A percentile compares a stretch with the other conserved stretches of the same genome.
These are phyloP conservation scores for Didymosphaeria variabile DNA, from an alignment of 2,329 filamentous ascomycete species.

Conservation along the genomic window DNA sequence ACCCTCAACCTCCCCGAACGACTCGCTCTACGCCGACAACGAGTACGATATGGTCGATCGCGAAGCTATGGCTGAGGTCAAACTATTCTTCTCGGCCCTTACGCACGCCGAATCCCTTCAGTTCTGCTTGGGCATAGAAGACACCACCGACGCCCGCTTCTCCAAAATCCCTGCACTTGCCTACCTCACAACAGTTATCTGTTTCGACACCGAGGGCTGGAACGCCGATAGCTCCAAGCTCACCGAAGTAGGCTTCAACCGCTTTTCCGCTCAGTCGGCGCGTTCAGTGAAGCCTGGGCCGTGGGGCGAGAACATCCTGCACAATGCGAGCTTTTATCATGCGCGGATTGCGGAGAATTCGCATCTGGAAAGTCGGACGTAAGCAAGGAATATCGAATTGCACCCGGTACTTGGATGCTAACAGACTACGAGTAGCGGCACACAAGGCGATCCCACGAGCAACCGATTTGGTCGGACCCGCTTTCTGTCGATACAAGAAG, in stretches of 20 bases:
- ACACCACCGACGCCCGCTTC: not conserved
- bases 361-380: conserved; percentile 24
- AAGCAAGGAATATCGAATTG: too few species aligned
- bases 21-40: too few species aligned
- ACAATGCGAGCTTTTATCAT: conserved; percentile 29
- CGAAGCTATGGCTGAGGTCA: not conserved
- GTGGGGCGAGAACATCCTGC: conserved; percentile 28
- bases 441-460: conserved; percentile 6
- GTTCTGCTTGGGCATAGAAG: not conserved
- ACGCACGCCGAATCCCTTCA: not conserved
- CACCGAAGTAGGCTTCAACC: conserved; percentile 34
- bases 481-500: conserved; percentile 22
- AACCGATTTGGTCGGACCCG: conserved; percentile 39
- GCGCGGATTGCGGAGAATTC: conserved; percentile 31
- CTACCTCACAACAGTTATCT: conserved; percentile 26
- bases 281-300: conserved; percentile 10
- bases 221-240: conserved; percentile 30
- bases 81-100: not conserved
- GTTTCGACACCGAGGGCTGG: conserved; percentile 35
- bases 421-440: not conserved
- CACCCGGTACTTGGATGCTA: too few species aligned
- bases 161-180: conserved; percentile 18
- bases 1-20: too few species aligned
- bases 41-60: too few species aligned
- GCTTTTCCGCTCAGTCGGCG: conserved; percentile 18